Evolutionary conservation across 805 yeast species (phyloP), one percentile per base, ranked within the genome.

Genomic region (Nakazawaea anatomiae): DNA sequence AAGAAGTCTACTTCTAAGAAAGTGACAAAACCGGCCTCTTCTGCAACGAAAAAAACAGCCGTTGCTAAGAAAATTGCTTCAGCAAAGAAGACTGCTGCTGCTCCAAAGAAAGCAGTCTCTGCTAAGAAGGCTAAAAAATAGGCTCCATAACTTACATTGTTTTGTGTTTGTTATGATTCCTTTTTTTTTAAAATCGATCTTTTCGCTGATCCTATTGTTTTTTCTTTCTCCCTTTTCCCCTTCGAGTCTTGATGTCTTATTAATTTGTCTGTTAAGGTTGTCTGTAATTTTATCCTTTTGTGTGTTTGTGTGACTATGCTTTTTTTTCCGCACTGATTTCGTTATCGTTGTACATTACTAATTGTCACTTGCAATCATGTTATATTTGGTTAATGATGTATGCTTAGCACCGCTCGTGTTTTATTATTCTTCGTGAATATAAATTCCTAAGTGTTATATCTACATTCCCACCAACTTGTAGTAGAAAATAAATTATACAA

Each of bases 1-100:
- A 66, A 61, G 62, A 68, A 66, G 55, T 54, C 61, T 52, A 44
- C 59, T 31, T 47, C 57, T 10, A 56, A 47, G n/a, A 56, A 55
- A 32, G 11, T 11, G 11, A 2, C 11, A 14, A 56, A 55, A 32
- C 35, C 35, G 3, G 35, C 11, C 11, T 18, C 25, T 18, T 18
- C 25, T 18, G 25, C 25, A 18, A 18, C 25, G 46, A 47, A 52
- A 32, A 52, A 62, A 43, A 50, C 58, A 27, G 47, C 58, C 30
- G 54, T 49, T 42, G 43, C 52, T 34, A 55, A 53, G 55, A 54
- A 56, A 44, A 49, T 55, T 46, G 48, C 61, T 7, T 51, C 53
- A 35, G 38, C 56, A 34, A 54, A 54, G 46, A 47, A 45, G 47
- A 39, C 68, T 39, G 63, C 67, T 42, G 39, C 42, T 55, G 42